Evolutionary conservation across 169 alveolate genomes (phyloP), one percentile per base, ranked within the genome.

Genomic region (Eimeria praecox): DNA sequence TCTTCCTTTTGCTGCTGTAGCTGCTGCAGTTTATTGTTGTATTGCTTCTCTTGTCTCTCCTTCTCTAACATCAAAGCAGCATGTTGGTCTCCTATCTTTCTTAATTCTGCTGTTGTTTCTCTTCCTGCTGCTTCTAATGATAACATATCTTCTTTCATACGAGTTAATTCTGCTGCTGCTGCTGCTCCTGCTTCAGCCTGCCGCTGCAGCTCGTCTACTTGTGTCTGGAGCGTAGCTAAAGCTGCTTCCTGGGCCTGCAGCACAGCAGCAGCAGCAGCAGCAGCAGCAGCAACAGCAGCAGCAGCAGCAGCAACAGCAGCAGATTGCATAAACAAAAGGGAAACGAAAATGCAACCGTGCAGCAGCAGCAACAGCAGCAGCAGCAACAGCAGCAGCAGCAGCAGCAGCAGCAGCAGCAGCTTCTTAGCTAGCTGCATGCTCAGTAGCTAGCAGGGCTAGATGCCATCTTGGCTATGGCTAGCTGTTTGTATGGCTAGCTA

Each of bases 41-140:
- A 52, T 49, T 38, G 54, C 64, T 77, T 62, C 42, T 91, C 85
- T 71, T 35, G 56, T 62, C 82, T 62, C 69, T 75, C 95, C 83
- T 78, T 91, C 83, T 91, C 95, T 62, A 77, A 52, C 85, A 75
- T 90, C 90, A 91, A n/a, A 33, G 91, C 91, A 14, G 95, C 52
- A 56, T 91, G 95, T 83, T 91, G 95, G 69, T 91, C 95, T 8
- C 95, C 95, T 3, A 91, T 0, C 95, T 54, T 77, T 46, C 95
- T n/a, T 42, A 91, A 40, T 24, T 91, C 95, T 30, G 85, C 82
- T 42, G 91, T 77, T 75, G 40, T 54, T 22, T 40, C 30, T 16
- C 71, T 91, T 27, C 69, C 73, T 33, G 86, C 90, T 18, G 86
- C 95, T 24, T 33, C 59, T 90, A 91, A 52, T 1, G 66, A 24